Evolutionary conservation across 2,329 filamentous ascomycete species (phyloP).

Genomic region (Corinectria fuckeliana): DNA sequence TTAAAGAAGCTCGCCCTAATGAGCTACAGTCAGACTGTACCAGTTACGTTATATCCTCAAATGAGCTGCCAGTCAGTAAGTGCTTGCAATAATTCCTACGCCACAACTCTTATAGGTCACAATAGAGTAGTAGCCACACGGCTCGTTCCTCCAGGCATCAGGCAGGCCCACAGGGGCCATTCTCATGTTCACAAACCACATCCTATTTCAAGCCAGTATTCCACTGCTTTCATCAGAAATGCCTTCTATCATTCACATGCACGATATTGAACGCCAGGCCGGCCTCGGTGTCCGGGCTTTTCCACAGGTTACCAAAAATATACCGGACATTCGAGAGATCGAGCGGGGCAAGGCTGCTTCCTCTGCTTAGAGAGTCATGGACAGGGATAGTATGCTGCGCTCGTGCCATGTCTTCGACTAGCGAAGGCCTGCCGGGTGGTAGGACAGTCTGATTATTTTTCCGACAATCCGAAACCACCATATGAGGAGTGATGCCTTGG

Average conservation of each 20-base stretch:
- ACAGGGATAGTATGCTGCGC: background rate
- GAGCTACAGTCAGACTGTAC: no score
- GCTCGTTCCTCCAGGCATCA: background rate
- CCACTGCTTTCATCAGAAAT: background rate
- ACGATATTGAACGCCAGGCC: background rate
- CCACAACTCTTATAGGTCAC: no score
- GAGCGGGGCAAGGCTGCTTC: background rate
- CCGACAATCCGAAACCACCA: background rate
- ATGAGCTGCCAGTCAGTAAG: no score
- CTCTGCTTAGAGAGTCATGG: background rate
- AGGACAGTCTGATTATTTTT: background rate
- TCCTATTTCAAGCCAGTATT: background rate
- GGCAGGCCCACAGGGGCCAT: background rate
- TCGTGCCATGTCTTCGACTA: background rate
- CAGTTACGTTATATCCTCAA: no score
- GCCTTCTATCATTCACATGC: background rate
- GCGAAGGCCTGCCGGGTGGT: background rate
- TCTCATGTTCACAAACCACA: background rate
- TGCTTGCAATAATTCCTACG: no score
- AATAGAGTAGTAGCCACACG: no score
- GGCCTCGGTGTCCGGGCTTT: background rate
- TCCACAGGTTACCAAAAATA: background rate
- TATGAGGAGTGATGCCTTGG: background rate
- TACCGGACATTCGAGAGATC: background rate
- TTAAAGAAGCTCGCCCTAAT: no score